These are phyloP conservation scores for Prunus fruticosa DNA, from an alignment of 306 rosid species.

Conservation along the genomic window DNA sequence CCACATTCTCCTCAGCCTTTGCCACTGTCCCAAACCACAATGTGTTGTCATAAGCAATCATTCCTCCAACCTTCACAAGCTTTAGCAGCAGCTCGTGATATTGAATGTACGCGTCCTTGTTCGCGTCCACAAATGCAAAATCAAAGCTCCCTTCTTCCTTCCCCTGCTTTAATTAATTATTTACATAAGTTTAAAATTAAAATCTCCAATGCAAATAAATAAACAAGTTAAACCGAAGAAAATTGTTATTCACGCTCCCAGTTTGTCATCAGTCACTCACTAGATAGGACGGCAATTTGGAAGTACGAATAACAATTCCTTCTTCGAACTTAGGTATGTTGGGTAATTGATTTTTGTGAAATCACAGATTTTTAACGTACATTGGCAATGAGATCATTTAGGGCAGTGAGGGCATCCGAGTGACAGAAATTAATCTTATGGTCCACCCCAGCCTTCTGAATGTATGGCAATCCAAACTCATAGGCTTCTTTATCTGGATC, in stretches of 20 bases:
- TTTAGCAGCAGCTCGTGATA: constrained; percentile 51
- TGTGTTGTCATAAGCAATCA: constrained; percentile 61
- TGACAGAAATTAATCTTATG: constrained; percentile 53
- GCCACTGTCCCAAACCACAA: constrained; percentile 55
- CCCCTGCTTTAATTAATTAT: constrained; percentile 12
- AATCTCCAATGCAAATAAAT: not conserved
- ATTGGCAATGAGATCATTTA: constrained; percentile 35
- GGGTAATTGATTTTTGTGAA: too few species aligned
- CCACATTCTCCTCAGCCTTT: constrained; percentile 20
- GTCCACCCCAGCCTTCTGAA: constrained; percentile 50
- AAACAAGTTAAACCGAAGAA: too few species aligned
- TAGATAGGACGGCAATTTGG: not conserved
- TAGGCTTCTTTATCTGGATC: constrained; percentile 41
- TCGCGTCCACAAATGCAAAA: constrained; percentile 59
- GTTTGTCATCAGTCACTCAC: too few species aligned
- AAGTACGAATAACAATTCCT: not conserved
- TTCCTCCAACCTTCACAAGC: constrained; percentile 53
- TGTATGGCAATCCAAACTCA: constrained; percentile 49
- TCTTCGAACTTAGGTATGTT: too few species aligned
- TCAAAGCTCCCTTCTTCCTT: constrained; percentile 50
- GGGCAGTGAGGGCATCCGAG: constrained; percentile 32
- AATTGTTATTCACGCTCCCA: too few species aligned
- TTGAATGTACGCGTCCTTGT: constrained; percentile 28
- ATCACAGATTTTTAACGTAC: constrained; percentile 23
- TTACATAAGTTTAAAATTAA: not conserved